phyloP scores from a whole-genome alignment of 805 yeast species.

The Yamadazyma philogaea region DNA sequence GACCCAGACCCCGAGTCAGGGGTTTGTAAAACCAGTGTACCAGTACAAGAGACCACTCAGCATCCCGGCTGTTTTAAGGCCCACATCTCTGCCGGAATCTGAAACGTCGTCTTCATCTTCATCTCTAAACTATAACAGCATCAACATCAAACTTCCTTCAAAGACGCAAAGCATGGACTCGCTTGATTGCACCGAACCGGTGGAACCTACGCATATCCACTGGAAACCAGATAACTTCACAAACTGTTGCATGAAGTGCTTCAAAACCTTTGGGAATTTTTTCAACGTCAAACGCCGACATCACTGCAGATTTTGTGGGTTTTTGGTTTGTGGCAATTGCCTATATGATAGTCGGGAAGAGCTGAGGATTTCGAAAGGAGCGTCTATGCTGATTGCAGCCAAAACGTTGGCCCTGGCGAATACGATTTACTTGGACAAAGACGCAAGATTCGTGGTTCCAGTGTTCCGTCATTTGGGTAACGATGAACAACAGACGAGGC shows the following conservation, averaged over 20 bases:
- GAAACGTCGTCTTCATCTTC: background rate
- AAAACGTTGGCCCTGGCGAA: background rate
- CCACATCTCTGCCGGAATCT: slow-evolving; percentile 16
- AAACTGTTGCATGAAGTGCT: slow-evolving; percentile 43
- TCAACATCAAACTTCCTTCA: slow-evolving; percentile 1
- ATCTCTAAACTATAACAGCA: background rate
- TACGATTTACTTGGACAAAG: slow-evolving; percentile 19
- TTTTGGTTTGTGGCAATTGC: slow-evolving; percentile 40
- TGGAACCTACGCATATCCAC: slow-evolving; percentile 50
- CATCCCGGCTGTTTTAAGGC: slow-evolving; percentile 53
- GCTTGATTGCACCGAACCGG: slow-evolving; percentile 1
- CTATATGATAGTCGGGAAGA: slow-evolving; percentile 18
- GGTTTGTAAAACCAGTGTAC: slow-evolving; percentile 37
- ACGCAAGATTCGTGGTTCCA: slow-evolving; percentile 38
- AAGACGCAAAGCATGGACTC: background rate
- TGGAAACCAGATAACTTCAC: slow-evolving; percentile 48
- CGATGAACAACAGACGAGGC: background rate
- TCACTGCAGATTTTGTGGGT: slow-evolving; percentile 54
- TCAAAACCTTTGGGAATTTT: slow-evolving; percentile 27
- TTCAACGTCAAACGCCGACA: slow-evolving; percentile 36
- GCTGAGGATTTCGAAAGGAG: background rate
- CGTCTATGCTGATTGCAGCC: background rate
- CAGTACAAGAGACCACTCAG: slow-evolving; percentile 46
- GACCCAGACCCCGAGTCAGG: background rate
- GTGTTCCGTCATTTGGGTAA: slow-evolving; percentile 21